These are phyloP conservation scores for Microthyrium microscopicum DNA, from an alignment of 2,329 filamentous ascomycete species.

Conservation along the genomic window DNA sequence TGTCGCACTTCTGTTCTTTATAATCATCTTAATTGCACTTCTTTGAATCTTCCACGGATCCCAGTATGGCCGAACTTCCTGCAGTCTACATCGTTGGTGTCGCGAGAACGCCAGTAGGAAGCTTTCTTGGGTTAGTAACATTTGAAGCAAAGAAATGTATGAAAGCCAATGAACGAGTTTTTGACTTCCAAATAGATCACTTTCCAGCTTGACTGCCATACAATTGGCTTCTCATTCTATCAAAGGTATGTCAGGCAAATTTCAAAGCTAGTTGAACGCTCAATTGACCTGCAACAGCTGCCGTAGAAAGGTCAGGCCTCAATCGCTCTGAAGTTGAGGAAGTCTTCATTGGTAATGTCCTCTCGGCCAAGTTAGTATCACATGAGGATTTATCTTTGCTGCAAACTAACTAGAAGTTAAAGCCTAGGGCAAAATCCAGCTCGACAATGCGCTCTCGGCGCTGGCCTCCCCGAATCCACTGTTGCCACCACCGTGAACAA, in stretches of 20 bases:
- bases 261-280: constrained; percentile 4
- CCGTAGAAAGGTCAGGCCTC: constrained; percentile 73
- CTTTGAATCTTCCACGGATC: not conserved
- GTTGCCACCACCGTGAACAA: constrained; percentile 95
- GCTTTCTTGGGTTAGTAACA: constrained; percentile 63
- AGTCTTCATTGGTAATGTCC: constrained; percentile 95
- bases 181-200: constrained; percentile 40
- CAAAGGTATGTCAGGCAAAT: constrained; percentile 46
- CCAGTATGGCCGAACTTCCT: constrained; percentile 60
- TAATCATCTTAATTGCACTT: too few relatives aligned
- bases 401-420: constrained; percentile 7
- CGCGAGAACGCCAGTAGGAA: constrained; percentile 78
- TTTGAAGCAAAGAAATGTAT: constrained; percentile 3
- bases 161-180: constrained; percentile 5
- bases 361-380: constrained; percentile 68
- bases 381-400: constrained; percentile 8
- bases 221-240: constrained; percentile 85
- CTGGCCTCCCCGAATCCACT: constrained; percentile 63
- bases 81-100: constrained; percentile 93
- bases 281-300: constrained; percentile 30
- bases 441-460: constrained; percentile 79
- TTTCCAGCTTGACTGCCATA: constrained; percentile 71
- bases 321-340: constrained; percentile 85
- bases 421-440: constrained; percentile 94
- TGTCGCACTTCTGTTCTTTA: too few relatives aligned